Percentiles rank a stretch among this genome's conserved stretches.
These are phyloP conservation scores for Suhomyces panamericanus DNA, from an alignment of 1,139 yeast species.

Conservation along the genomic window DNA sequence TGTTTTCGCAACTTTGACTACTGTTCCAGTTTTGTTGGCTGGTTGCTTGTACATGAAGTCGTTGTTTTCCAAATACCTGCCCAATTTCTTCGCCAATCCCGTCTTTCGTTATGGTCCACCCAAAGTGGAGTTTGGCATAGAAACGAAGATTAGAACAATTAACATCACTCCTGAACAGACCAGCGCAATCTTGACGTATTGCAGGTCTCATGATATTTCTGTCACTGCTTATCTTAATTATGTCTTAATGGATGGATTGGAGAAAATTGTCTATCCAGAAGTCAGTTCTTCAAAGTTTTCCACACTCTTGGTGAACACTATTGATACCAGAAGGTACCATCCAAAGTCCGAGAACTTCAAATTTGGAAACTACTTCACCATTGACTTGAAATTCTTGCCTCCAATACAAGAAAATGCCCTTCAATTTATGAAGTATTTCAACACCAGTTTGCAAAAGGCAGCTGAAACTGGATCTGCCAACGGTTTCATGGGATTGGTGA, in stretches of 20 bases:
- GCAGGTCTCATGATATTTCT: slow-evolving; percentile 10
- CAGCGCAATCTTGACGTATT: slow-evolving; percentile 4
- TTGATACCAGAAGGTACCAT: slow-evolving; percentile 16
- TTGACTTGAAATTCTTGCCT: slow-evolving; percentile 17
- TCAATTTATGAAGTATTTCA: background rate
- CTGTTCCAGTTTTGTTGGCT: background rate
- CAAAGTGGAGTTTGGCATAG: background rate
- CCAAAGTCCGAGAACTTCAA: slow-evolving; percentile 12
- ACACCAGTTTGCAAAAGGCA: background rate
- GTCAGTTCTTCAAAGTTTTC: slow-evolving; percentile 7
- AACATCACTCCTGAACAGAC: slow-evolving; percentile 12
- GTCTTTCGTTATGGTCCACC: slow-evolving; percentile 5
- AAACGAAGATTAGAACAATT: slow-evolving; percentile 12
- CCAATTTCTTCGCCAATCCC: slow-evolving; percentile 4
- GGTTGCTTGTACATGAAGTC: background rate
- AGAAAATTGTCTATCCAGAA: slow-evolving; percentile 2
- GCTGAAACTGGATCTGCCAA: background rate
- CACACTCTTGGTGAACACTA: slow-evolving; percentile 13
- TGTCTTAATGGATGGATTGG: slow-evolving; percentile 12
- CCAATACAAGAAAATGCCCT: slow-evolving; percentile 13
- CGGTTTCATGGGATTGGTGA: slow-evolving; percentile 8
- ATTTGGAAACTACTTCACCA: slow-evolving; percentile 26
- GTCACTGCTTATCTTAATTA: slow-evolving; percentile 16
- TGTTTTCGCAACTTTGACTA: background rate
- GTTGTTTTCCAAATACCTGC: background rate